These are phyloP conservation scores for Dactylonectria macrodidyma DNA, from an alignment of 2,329 filamentous ascomycete genomes.

Conservation along the genomic window DNA sequence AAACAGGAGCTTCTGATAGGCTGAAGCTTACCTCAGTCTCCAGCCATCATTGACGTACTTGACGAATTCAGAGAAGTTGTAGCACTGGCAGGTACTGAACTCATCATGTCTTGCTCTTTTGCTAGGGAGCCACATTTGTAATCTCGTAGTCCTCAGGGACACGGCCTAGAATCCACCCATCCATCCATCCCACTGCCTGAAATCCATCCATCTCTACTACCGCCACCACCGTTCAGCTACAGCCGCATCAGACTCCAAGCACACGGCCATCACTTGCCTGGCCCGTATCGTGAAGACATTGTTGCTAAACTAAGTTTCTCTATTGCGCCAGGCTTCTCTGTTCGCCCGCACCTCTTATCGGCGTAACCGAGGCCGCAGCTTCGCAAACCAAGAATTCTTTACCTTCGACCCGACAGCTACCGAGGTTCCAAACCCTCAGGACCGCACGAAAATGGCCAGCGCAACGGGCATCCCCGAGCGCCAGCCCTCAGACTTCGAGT, in stretches of 20 bases:
- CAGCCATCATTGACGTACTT: conserved; percentile 43
- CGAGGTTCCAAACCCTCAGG: background rate
- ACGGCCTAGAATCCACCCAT: background rate
- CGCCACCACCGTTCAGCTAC: background rate
- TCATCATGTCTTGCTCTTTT: background rate
- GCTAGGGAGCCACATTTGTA: background rate
- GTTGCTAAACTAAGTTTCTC: background rate
- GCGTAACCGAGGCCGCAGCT: background rate
- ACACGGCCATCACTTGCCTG: background rate
- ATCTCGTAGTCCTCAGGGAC: background rate
- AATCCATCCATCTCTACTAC: background rate
- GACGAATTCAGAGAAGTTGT: background rate
- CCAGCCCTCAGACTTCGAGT: conserved; percentile 44
- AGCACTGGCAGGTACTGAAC: background rate
- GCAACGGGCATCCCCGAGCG: conserved; percentile 76
- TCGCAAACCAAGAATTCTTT: background rate
- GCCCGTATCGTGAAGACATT: background rate
- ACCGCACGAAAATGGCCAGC: conserved; percentile 72
- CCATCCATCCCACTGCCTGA: background rate
- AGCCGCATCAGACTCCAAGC: background rate
- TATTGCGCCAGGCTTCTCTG: background rate
- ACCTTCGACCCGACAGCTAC: conserved; percentile 8
- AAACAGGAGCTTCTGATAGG: conserved; percentile 47
- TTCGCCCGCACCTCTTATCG: background rate
- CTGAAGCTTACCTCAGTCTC: conserved; percentile 25